phyloP scores from a whole-genome alignment of 1,139 yeast species.

The Nakaseomyces delphensis region DNA sequence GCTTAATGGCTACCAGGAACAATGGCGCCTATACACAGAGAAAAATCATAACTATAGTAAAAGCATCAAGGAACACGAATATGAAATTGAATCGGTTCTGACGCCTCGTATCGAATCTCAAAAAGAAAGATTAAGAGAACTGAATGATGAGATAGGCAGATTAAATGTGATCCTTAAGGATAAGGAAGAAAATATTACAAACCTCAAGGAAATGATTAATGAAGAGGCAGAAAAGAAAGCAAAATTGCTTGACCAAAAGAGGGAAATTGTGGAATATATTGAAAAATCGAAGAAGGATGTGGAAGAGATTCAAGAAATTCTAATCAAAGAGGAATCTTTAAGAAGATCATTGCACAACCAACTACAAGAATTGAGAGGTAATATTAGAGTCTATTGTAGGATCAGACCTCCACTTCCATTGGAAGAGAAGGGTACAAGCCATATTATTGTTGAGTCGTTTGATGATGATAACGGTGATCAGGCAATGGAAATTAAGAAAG shows the following conservation, averaged over 20 bases:
- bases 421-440: slow-evolving; percentile 31
- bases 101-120: slow-evolving; percentile 16
- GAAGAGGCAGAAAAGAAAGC: slow-evolving; percentile 17
- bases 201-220: slow-evolving; percentile 12
- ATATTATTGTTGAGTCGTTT: slow-evolving; percentile 41
- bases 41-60: slow-evolving; percentile 15
- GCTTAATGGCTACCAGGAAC: slow-evolving; percentile 22
- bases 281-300: slow-evolving; percentile 24
- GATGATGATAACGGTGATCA: slow-evolving; percentile 42
- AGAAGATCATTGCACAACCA: slow-evolving; percentile 66
- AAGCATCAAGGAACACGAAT: slow-evolving; percentile 18
- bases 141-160: slow-evolving; percentile 13
- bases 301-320: slow-evolving; percentile 29
- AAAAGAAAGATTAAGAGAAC: slow-evolving; percentile 14
- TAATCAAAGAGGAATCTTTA: slow-evolving; percentile 40
- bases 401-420: slow-evolving; percentile 48
- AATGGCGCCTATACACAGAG: slow-evolving; percentile 19
- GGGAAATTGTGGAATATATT: slow-evolving; percentile 27
- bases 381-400: slow-evolving; percentile 84
- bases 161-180: slow-evolving; percentile 9
- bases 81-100: slow-evolving; percentile 15
- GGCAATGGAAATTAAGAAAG: slow-evolving; percentile 25
- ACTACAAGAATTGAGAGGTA: slow-evolving; percentile 83
- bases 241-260: slow-evolving; percentile 19
- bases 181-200: slow-evolving; percentile 7